Evolutionary conservation across 2,329 filamentous ascomycete species (phyloP), one percentile per base, ranked within the genome.

Genomic region (Penicillium verrucosum): DNA sequence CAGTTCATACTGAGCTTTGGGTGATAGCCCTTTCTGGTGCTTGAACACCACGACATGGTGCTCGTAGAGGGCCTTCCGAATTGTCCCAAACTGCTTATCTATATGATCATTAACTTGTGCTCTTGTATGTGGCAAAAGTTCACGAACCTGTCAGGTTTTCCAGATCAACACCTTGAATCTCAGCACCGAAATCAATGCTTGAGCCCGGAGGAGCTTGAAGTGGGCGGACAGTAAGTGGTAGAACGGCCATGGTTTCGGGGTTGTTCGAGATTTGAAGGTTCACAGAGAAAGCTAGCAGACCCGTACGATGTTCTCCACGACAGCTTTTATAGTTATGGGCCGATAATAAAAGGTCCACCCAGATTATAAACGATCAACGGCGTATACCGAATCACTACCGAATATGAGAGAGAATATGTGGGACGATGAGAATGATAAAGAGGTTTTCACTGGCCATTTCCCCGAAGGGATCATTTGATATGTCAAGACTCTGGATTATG

Each of bases 1-100:
- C 40, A 92, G 79, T 61, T 88, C 83, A 67, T 86, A 92, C 69
- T 92, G 89, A 8, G 88, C 86, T 67, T 83, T 85, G 1, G 89
- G 86, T 0, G 86, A 83, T 25, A 87, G 77, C 41, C 82, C 78
- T 42, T 77, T 68, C 69, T 91, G 88, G 68, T 84, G 78, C 71
- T 88, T 90, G 76, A 92, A 82, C 29, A 92, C 80, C 11, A 92
- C 78, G 14, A 92, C 82, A 59, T 89, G 86, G 67, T 89, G 77
- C 12, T 75, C 80, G 77, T 89, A 91, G 5, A 92, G 81, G 1
- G 87, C 84, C 18, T 85, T 74, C 57, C 81, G 82, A 66, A 92
- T 85, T 21, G 80, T 70, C 8, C 80, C 75, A 68, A 90, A 90
- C 65, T 89, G 85, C 62, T 78, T 78, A 62, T 89, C 86, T 79